phyloP scores from a whole-genome alignment of 2,329 filamentous ascomycete genomes.

The Blastomyces gilchristii region DNA sequence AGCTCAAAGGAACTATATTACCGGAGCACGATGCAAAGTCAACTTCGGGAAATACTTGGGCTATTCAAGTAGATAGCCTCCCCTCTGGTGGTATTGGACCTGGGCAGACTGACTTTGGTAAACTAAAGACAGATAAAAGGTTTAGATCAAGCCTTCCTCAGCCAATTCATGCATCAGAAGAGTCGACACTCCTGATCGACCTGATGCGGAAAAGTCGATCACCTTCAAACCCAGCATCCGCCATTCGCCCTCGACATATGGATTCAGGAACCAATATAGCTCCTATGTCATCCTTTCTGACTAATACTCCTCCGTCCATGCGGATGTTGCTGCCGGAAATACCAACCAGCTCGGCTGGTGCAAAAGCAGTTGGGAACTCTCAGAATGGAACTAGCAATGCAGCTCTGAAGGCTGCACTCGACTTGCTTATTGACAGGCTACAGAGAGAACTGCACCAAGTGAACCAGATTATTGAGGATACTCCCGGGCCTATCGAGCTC shows the following conservation, averaged over 20 bases:
- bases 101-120: slow-evolving; percentile 10
- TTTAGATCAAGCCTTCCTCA: slow-evolving; percentile 18
- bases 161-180: slow-evolving; percentile 9
- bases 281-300: not conserved
- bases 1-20: not conserved
- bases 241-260: not conserved
- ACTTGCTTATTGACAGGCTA: not conserved
- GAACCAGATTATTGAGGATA: slow-evolving; percentile 1
- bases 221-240: not conserved
- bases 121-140: slow-evolving; percentile 14
- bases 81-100: slow-evolving; percentile 9
- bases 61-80: slow-evolving; percentile 14
- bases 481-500: not conserved
- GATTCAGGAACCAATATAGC: not conserved
- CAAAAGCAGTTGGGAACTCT: too few relatives aligned
- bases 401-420: not conserved
- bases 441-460: slow-evolving; percentile 2
- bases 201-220: slow-evolving; percentile 10
- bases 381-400: not conserved
- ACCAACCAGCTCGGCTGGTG: not conserved
- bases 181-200: slow-evolving; percentile 17
- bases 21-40: not conserved
- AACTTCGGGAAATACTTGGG: slow-evolving; percentile 5
- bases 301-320: not conserved
- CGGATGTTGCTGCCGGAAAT: not conserved